A percentile compares a stretch with the other conserved stretches of the same genome.
Conservation (phyloP, 164 flowering plant species). For the Berberis vulgaris region DNA sequence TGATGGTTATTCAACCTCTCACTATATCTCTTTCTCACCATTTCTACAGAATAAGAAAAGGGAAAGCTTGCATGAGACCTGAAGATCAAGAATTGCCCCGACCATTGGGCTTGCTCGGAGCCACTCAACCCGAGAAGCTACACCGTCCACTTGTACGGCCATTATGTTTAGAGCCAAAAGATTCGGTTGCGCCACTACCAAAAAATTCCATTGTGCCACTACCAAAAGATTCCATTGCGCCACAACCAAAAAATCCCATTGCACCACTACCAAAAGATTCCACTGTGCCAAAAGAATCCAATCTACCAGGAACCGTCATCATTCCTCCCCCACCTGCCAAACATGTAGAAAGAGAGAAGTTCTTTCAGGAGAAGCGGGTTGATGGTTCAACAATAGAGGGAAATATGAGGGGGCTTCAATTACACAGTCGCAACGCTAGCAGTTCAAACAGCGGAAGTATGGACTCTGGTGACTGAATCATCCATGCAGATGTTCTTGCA, state of each 20-base stretch:
- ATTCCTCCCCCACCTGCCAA: constrained; percentile 97
- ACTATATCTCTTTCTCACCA: not conserved
- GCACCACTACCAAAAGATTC: constrained; percentile 5
- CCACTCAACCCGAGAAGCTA: constrained; percentile 38
- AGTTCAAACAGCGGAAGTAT: constrained; percentile 67
- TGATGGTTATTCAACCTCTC: not conserved
- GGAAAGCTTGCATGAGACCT: constrained; percentile 69
- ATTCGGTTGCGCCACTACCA: no score
- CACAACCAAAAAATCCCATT: constrained; percentile 11
- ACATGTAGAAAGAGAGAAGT: constrained; percentile 72
- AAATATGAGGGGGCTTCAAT: constrained; percentile 53
- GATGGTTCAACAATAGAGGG: constrained; percentile 46
- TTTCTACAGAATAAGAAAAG: constrained; percentile 65
- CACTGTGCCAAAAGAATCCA: constrained; percentile 10
- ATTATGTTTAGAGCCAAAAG: constrained; percentile 27
- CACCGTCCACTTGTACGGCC: constrained; percentile 81
- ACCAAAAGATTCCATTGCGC: not conserved
- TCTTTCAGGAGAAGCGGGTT: constrained; percentile 60
- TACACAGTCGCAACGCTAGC: constrained; percentile 66
- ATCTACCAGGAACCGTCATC: constrained; percentile 15
- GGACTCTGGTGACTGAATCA: constrained; percentile 48
- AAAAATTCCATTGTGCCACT: no score
- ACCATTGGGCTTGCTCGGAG: constrained; percentile 36
- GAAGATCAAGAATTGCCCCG: constrained; percentile 45
- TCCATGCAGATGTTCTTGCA: no score